phyloP scores from a whole-genome alignment of 176 grass and related monocot genomes.

The Eleusine indica region DNA sequence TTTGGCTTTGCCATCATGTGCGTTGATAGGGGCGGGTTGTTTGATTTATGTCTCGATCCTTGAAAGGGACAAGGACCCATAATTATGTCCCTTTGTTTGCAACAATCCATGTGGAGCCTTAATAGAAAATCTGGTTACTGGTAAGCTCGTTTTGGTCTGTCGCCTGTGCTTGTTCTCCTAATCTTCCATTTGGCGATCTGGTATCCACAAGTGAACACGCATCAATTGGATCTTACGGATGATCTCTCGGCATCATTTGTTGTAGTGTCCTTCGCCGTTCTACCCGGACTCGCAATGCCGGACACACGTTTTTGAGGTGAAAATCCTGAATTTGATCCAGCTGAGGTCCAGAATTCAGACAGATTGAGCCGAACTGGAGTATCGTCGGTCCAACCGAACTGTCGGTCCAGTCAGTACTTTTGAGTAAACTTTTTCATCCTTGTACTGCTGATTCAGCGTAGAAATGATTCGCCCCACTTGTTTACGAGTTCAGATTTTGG shows the following conservation, averaged over 20 bases:
- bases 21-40: conserved; percentile 37
- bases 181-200: conserved; percentile 33
- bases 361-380: background rate
- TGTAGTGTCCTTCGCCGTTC: conserved; percentile 16
- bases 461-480: background rate
- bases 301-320: background rate
- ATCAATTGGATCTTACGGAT: background rate
- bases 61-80: conserved; percentile 47
- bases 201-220: background rate
- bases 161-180: conserved; percentile 26
- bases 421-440: background rate
- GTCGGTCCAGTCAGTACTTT: background rate
- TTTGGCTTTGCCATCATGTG: conserved; percentile 37
- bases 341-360: background rate
- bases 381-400: background rate
- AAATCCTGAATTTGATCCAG: background rate
- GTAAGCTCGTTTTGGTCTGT: conserved; percentile 12
- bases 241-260: background rate
- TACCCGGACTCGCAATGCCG: background rate
- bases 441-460: background rate
- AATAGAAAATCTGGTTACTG: conserved; percentile 17
- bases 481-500: background rate
- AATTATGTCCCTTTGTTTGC: conserved; percentile 23
- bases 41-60: conserved; percentile 29
- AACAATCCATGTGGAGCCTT: conserved; percentile 58